A percentile compares a stretch with the other conserved stretches of the same genome.
These are phyloP conservation scores for Anthracocystis setariae DNA, from an alignment of 1,284 basidiomycete genomes.

Conservation along the genomic window DNA sequence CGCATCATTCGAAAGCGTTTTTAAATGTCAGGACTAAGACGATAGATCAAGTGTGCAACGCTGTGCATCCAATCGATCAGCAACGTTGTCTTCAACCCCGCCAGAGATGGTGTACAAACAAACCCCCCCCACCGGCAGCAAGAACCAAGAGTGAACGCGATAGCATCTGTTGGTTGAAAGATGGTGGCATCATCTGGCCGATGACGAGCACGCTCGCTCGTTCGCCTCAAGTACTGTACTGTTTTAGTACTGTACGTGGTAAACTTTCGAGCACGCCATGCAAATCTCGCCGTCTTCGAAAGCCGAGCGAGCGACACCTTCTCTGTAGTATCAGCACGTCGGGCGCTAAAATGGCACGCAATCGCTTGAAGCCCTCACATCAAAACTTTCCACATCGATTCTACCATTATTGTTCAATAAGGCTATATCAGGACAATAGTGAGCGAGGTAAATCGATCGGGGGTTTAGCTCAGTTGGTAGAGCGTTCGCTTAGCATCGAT, in stretches of 20 bases:
- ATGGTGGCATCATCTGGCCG: constrained; percentile 9
- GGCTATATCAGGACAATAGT: too few relatives aligned
- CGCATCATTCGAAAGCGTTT: constrained; percentile 52
- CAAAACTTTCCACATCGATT: too few relatives aligned
- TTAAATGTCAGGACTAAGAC: constrained; percentile 53
- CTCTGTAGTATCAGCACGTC: too few relatives aligned
- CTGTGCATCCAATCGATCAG: constrained; percentile 61
- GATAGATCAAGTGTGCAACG: constrained; percentile 57
- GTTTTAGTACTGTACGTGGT: too few relatives aligned
- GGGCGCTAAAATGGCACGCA: constrained; percentile 31
- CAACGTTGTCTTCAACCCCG: constrained; percentile 58
- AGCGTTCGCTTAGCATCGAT: constrained; percentile 57
- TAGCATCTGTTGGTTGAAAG: too few relatives aligned
- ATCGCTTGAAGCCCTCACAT: constrained; percentile 19
- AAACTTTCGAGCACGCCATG: constrained; percentile 21
- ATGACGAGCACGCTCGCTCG: constrained; percentile 9
- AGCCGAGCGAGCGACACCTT: constrained; percentile 19
- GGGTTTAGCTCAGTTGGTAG: constrained; percentile 61
- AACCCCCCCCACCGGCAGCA: constrained; percentile 59
- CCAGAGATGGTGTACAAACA: constrained; percentile 59
- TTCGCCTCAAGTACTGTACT: too few relatives aligned
- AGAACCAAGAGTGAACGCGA: too few relatives aligned
- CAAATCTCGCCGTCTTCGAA: not conserved
- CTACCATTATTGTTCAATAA: too few relatives aligned
- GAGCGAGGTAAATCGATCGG: constrained; percentile 12